phyloP scores from a whole-genome alignment of 495 filamentous ascomycete species.

The Penicillium longicatenatum region DNA sequence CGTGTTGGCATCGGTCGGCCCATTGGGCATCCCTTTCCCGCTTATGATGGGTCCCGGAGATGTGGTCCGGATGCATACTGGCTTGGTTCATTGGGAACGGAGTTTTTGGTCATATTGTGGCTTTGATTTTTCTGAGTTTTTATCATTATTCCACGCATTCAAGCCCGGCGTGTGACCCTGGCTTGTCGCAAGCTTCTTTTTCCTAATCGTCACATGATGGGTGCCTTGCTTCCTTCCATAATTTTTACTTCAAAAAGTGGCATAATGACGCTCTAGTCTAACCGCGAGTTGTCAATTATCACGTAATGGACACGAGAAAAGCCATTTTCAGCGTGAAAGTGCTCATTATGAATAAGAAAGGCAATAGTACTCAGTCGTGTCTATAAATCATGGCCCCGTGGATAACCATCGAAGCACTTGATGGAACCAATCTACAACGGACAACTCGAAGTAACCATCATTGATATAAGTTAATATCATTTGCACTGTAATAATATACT shows the following conservation, averaged over 20 bases:
- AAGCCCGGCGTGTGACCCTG: constrained; percentile 13
- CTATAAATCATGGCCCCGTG: too few species aligned
- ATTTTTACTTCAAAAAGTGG: background rate
- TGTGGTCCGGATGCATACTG: constrained; percentile 31
- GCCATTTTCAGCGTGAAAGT: too few species aligned
- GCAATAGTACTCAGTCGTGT: too few species aligned
- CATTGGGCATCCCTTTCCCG: constrained; percentile 1
- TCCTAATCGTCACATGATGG: background rate
- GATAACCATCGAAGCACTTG: too few species aligned
- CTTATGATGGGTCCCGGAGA: background rate
- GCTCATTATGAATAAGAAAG: too few species aligned
- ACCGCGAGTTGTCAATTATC: background rate
- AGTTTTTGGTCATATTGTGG: constrained; percentile 28
- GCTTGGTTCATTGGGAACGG: constrained; percentile 29
- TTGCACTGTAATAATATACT: background rate
- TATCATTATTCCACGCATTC: constrained; percentile 21
- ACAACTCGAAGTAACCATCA: background rate
- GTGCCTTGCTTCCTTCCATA: background rate
- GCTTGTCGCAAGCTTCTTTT: background rate
- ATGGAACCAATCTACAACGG: background rate
- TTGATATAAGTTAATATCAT: background rate
- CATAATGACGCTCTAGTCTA: background rate
- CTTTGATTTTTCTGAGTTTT: constrained; percentile 11
- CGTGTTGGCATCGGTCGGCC: constrained; percentile 22
- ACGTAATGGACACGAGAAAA: too few species aligned